phyloP scores from a whole-genome alignment of 2,329 filamentous ascomycete genomes.

The Aspergillus udagawae region DNA sequence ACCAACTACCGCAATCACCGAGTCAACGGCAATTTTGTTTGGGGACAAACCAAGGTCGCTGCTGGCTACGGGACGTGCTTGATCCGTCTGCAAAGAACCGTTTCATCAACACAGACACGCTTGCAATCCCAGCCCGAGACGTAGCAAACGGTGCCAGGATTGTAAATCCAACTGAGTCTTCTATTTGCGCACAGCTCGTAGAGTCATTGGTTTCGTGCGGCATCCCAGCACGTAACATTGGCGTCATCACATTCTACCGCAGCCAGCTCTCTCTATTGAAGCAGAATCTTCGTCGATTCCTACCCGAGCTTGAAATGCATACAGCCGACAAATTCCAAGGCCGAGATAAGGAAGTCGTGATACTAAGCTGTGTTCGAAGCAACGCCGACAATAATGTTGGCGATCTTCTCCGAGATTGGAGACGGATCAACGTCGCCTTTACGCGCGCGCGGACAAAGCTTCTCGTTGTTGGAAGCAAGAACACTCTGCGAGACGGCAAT shows the following conservation, averaged over 20 bases:
- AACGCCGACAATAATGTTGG: slow-evolving; percentile 83
- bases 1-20: slow-evolving; percentile 17
- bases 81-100: slow-evolving; percentile 69
- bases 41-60: slow-evolving; percentile 48
- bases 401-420: slow-evolving; percentile 85
- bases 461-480: slow-evolving; percentile 76
- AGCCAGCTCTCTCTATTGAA: slow-evolving; percentile 83
- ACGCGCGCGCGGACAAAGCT: slow-evolving; percentile 91
- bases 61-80: slow-evolving; percentile 74
- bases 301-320: slow-evolving; percentile 78
- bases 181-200: slow-evolving; percentile 74
- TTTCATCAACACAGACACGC: slow-evolving; percentile 82
- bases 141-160: slow-evolving; percentile 70
- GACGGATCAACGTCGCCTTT: slow-evolving; percentile 91
- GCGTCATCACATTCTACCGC: slow-evolving; percentile 95
- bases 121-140: slow-evolving; percentile 64
- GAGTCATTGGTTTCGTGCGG: slow-evolving; percentile 72
- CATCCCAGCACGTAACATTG: slow-evolving; percentile 71
- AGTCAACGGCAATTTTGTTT: slow-evolving; percentile 50
- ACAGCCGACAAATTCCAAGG: slow-evolving; percentile 97
- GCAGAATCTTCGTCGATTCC: slow-evolving; percentile 59
- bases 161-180: slow-evolving; percentile 80
- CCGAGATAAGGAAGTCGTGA: slow-evolving; percentile 87
- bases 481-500: slow-evolving; percentile 64
- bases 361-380: slow-evolving; percentile 81